Percentiles rank a stretch among this genome's conserved stretches.
These are phyloP conservation scores for Spongospora subterranea DNA, from an alignment of 208 protist genomes.

Conservation along the genomic window DNA sequence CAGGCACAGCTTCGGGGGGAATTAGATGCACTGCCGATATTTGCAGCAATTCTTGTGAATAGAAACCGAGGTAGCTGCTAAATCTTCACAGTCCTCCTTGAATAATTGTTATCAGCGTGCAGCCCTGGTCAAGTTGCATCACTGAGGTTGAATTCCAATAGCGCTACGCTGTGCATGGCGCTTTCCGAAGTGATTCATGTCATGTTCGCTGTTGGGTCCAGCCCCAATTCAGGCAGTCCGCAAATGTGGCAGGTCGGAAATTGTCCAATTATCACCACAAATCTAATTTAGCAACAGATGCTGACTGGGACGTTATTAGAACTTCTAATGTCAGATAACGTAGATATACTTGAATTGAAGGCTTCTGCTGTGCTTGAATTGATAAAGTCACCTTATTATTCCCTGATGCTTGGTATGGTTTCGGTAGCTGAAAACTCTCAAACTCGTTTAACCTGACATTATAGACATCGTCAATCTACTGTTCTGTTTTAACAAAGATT, in stretches of 20 bases:
- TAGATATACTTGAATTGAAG: not conserved
- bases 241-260: not conserved
- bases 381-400: not conserved
- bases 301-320: not conserved
- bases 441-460: not conserved
- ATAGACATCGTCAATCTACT: slow-evolving; percentile 9
- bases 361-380: not conserved
- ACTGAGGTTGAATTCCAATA: not conserved
- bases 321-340: not conserved
- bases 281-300: not conserved
- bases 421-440: not conserved
- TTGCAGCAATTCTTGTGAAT: not conserved
- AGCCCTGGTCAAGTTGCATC: not conserved
- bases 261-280: not conserved
- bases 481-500: not conserved
- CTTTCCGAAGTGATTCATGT: slow-evolving; percentile 22
- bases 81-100: too few relatives aligned
- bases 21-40: not conserved
- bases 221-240: not conserved
- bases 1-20: not conserved
- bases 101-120: not conserved
- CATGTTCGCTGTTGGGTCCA: slow-evolving; percentile 9
- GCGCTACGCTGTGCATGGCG: not conserved
- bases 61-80: too few relatives aligned
- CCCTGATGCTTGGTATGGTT: slow-evolving; percentile 27